Percentiles rank a stretch among this genome's conserved stretches.
Conservation (phyloP, 345 rosid genomes). For the Eucalyptus tenuipes region DNA sequence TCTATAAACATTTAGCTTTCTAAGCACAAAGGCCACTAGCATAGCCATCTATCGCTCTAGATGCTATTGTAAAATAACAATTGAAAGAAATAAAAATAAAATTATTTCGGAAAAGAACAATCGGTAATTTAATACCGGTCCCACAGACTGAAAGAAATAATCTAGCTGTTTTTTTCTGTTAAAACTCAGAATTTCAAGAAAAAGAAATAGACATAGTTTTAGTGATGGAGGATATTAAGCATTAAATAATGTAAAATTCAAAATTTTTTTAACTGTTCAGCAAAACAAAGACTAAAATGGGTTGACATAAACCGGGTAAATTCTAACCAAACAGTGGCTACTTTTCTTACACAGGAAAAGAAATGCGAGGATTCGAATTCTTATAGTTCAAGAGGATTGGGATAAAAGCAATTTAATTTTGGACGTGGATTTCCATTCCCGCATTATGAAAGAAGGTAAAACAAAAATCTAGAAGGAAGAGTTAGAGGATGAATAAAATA, state of each 20-base stretch:
- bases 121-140: not conserved
- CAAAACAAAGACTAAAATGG: not conserved
- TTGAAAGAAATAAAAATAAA: too few species aligned
- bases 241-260: too few species aligned
- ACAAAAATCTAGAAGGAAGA: too few species aligned
- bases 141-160: not conserved
- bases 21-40: not conserved
- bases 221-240: not conserved
- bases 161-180: not conserved
- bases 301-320: not conserved
- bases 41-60: not conserved
- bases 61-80: not conserved
- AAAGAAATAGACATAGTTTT: not conserved
- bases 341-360: too few species aligned
- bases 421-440: too few species aligned
- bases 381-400: too few species aligned
- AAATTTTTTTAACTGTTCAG: too few species aligned
- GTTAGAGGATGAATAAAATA: too few species aligned
- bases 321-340: not conserved
- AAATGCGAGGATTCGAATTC: too few species aligned
- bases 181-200: not conserved
- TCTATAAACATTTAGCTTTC: not conserved
- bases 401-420: too few species aligned
- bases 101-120: not conserved
- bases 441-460: too few species aligned